Evolutionary conservation across 2,329 filamentous ascomycete genomes (phyloP).

Genomic region (Fusarium sp.): DNA sequence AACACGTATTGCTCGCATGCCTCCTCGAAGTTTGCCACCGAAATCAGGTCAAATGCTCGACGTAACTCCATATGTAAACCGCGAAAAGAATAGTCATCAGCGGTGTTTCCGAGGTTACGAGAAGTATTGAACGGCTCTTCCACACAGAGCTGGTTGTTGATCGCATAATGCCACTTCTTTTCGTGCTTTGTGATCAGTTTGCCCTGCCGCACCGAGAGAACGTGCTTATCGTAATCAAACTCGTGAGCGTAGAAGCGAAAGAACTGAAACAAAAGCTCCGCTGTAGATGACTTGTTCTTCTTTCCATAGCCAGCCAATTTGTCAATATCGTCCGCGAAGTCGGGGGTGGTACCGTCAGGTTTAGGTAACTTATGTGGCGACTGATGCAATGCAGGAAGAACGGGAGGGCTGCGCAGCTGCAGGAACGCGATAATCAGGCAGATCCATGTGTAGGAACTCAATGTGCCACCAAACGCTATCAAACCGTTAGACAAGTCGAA

Average conservation of each 20-base stretch:
- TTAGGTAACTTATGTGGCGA: conserved; percentile 59
- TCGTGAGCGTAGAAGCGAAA: conserved; percentile 96
- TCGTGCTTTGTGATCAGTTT: conserved; percentile 80
- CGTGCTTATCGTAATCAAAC: conserved; percentile 85
- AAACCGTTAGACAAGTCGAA: conserved; percentile 30
- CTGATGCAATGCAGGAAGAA: conserved; percentile 87
- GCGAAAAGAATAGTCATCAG: conserved; percentile 92
- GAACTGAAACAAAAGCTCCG: conserved; percentile 91
- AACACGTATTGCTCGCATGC: conserved; percentile 90
- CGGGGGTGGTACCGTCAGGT: conserved; percentile 72
- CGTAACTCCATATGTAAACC: conserved; percentile 91
- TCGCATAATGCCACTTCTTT: conserved; percentile 84
- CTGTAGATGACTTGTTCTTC: conserved; percentile 83
- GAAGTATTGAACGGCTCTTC: conserved; percentile 95
- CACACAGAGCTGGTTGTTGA: conserved; percentile 88
- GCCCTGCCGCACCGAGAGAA: conserved; percentile 86
- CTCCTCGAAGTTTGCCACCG: conserved; percentile 79
- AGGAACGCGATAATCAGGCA: conserved; percentile 98
- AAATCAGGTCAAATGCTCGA: conserved; percentile 84
- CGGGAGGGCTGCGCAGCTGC: conserved; percentile 83
- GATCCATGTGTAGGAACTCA: conserved; percentile 99
- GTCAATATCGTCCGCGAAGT: conserved; percentile 88
- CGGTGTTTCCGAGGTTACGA: conserved; percentile 94
- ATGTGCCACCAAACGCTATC: conserved; percentile 86
- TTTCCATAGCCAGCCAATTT: conserved; percentile 77